Evolutionary conservation across 2,329 filamentous ascomycete genomes (phyloP).

Genomic region (Colletotrichum theobromicola): DNA sequence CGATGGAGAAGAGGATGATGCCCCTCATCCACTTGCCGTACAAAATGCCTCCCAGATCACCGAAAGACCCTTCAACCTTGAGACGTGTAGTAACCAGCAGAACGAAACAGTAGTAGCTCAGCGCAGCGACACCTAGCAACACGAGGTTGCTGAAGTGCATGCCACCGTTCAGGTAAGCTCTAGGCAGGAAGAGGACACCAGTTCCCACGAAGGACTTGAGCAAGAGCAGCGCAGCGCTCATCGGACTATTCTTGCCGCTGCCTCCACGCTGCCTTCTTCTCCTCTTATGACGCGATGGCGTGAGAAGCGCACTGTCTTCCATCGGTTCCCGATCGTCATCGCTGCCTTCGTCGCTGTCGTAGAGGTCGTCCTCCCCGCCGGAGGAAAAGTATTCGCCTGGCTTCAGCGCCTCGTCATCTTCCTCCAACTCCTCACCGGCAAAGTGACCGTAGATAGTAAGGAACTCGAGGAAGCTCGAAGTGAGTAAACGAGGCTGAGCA

Average conservation of each 20-base stretch:
- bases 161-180: constrained; percentile 93
- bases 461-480: constrained; percentile 95
- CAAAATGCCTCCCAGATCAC: constrained; percentile 91
- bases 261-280: constrained; percentile 77
- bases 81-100: constrained; percentile 87
- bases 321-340: constrained; percentile 79
- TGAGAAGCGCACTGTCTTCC: constrained; percentile 85
- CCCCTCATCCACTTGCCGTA: constrained; percentile 91
- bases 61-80: constrained; percentile 91
- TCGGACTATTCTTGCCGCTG: constrained; percentile 77
- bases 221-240: constrained; percentile 81
- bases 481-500: constrained; percentile 71
- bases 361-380: constrained; percentile 67
- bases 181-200: constrained; percentile 89
- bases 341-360: constrained; percentile 46
- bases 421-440: constrained; percentile 93
- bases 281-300: constrained; percentile 74
- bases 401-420: constrained; percentile 88
- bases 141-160: constrained; percentile 97
- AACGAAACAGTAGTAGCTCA: constrained; percentile 98
- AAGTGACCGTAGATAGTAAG: constrained; percentile 96
- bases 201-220: constrained; percentile 99
- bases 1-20: constrained; percentile 88
- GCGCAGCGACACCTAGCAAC: constrained; percentile 79
- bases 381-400: constrained; percentile 93